Evolutionary conservation across 768 basidiomycete species (phyloP), one percentile per base, ranked within the genome.

Genomic region (Mycena filopes): DNA sequence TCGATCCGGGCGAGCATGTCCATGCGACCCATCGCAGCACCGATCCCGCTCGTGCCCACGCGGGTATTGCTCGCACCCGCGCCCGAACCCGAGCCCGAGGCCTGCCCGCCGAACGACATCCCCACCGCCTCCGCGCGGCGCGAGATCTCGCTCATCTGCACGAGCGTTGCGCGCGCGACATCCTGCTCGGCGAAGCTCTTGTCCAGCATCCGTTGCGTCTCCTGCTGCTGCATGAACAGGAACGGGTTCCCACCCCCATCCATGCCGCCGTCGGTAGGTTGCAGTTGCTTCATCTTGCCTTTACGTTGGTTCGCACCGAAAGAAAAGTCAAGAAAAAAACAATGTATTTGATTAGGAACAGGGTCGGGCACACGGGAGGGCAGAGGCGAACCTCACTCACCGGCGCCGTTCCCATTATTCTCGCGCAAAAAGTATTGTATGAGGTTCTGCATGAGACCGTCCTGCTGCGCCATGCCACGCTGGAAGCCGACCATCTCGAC

Each of bases 381-480:
- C 55, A 29, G 50, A 55, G 68, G 68, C 68, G 64, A 51, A 63
- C 63, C 64, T 69, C 48, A 69, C 68, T 65, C 68, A 69, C 68
- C 68, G 60, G 60, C 60, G 51, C 68, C 68, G 60, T 65, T 69
- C 73, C 72, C 80, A 76, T 81, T 76, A 62, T 77, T 81, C 78
- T 93, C 93, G 67, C 85, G 88, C 70, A 95, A 79, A 76, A 93
- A 91, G 79, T 93, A 93, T 62, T 90, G 88, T 70, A 96, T 89
- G 64, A 95, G 74, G 70, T 86, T 88, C 77, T 94, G 91, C 87
- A 94, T 90, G 58, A 95, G 75, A 43, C 87, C 87, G 70, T 96
- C 95, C 80, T 95, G 93, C 77, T 94, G 90, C 33, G 90, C 91
- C 87, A 90, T 87, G 69, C 86, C 87, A 64, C 86, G 79, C 77